A percentile compares a stretch with the other conserved stretches of the same genome.
Conservation (phyloP, 2,329 filamentous ascomycete genomes). For the Zarea fungicola region DNA sequence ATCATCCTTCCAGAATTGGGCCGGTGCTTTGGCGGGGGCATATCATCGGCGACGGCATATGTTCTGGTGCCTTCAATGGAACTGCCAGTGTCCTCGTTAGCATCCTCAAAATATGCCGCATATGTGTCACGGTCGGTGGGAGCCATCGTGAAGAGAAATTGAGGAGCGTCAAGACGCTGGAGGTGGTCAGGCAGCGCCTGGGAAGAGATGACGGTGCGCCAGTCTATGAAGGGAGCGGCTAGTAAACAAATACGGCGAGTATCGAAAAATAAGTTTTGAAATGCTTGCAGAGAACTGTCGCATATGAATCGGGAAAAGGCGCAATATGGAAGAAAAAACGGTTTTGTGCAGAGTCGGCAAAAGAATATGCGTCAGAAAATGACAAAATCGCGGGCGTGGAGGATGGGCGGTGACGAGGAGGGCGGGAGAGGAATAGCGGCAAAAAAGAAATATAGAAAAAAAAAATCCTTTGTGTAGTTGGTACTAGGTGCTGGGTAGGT, state of each 20-base stretch:
- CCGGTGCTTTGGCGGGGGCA: slow-evolving; percentile 35
- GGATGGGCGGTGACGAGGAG: slow-evolving; percentile 12
- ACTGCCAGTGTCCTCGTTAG: slow-evolving; percentile 46
- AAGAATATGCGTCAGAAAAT: slow-evolving; percentile 6
- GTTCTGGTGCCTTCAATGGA: slow-evolving; percentile 33
- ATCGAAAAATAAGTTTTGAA: no score
- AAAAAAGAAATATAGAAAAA: not conserved
- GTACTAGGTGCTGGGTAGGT: no score
- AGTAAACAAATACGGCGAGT: not conserved
- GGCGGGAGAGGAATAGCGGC: slow-evolving; percentile 10
- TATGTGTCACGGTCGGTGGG: slow-evolving; percentile 26
- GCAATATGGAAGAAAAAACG: not conserved
- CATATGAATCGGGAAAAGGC: slow-evolving; percentile 3
- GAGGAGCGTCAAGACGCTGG: slow-evolving; percentile 6
- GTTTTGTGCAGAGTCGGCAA: not conserved
- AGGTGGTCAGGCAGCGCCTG: slow-evolving; percentile 12
- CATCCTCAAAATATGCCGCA: slow-evolving; percentile 46
- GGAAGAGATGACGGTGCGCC: slow-evolving; percentile 2
- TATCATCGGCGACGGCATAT: slow-evolving; percentile 45
- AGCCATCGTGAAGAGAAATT: slow-evolving; percentile 34
- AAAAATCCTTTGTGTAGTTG: no score
- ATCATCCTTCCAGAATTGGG: slow-evolving; percentile 49
- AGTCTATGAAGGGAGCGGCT: not conserved
- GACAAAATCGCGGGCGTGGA: slow-evolving; percentile 10
- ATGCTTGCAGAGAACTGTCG: no score